A percentile compares a stretch with the other conserved stretches of the same genome.
Conservation (phyloP, 441 rosid species). For the Geranium incanum region DNA sequence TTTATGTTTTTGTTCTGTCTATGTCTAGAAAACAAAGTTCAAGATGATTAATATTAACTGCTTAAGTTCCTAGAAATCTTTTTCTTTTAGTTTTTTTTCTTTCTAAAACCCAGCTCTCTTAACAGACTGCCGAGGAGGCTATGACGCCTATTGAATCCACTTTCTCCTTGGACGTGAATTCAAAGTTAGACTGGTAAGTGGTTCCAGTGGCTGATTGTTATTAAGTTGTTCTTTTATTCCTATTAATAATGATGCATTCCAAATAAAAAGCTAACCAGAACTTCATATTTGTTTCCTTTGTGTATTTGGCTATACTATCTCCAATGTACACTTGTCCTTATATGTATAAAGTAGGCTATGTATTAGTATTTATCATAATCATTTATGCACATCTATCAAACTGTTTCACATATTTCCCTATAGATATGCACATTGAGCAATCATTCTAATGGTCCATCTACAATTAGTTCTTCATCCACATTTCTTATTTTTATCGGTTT, state of each 20-base stretch:
- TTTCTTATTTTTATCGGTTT: background rate
- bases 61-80: background rate
- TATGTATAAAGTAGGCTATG: background rate
- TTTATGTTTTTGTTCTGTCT: no score
- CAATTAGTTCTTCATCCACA: background rate
- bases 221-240: background rate
- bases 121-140: slow-evolving; percentile 95
- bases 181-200: slow-evolving; percentile 87
- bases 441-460: background rate
- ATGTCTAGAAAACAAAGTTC: no score
- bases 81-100: background rate
- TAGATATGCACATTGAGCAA: background rate
- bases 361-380: background rate
- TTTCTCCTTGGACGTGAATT: slow-evolving; percentile 82
- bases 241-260: background rate
- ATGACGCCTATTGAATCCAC: slow-evolving; percentile 98
- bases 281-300: background rate
- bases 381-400: background rate
- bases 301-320: background rate
- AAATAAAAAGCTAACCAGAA: background rate
- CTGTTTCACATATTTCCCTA: background rate
- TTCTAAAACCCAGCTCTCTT: slow-evolving; percentile 15
- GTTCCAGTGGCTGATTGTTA: slow-evolving; percentile 24
- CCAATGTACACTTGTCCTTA: background rate
- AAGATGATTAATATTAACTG: no score